Percentiles rank a stretch among this genome's conserved stretches.
phyloP scores from a whole-genome alignment of 495 filamentous ascomycete species.

The Platismatia glauca region DNA sequence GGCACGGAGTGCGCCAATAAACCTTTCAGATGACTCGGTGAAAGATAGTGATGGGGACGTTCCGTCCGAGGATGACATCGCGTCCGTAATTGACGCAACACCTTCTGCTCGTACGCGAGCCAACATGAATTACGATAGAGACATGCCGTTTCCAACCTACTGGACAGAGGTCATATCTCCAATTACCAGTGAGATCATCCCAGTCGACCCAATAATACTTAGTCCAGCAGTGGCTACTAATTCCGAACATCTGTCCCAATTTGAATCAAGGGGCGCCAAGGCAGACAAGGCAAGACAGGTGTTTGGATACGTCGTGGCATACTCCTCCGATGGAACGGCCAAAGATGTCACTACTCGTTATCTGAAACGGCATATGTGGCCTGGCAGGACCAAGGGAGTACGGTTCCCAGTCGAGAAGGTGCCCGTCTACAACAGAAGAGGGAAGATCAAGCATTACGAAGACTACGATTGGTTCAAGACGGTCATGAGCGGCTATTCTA shows the following conservation, averaged over 20 bases:
- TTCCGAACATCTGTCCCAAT: slow-evolving; percentile 59
- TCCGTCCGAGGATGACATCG: slow-evolving; percentile 19
- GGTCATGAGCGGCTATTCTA: slow-evolving; percentile 63
- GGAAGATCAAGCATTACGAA: slow-evolving; percentile 61
- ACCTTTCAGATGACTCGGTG: slow-evolving; percentile 29
- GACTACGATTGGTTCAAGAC: slow-evolving; percentile 81
- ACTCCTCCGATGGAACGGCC: slow-evolving; percentile 75
- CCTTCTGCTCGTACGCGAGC: slow-evolving; percentile 28
- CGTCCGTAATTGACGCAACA: slow-evolving; percentile 38
- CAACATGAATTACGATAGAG: slow-evolving; percentile 48
- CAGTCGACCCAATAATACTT: slow-evolving; percentile 67
- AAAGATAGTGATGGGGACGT: slow-evolving; percentile 5
- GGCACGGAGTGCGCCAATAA: slow-evolving; percentile 27
- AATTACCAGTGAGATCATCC: slow-evolving; percentile 62
- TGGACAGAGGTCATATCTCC: slow-evolving; percentile 88
- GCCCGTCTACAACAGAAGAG: slow-evolving; percentile 61
- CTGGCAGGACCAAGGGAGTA: slow-evolving; percentile 83
- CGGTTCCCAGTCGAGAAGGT: slow-evolving; percentile 69
- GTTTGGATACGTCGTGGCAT: slow-evolving; percentile 83
- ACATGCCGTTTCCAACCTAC: slow-evolving; percentile 77
- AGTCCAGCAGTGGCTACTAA: slow-evolving; percentile 57
- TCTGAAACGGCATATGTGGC: slow-evolving; percentile 71
- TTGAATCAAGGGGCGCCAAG: slow-evolving; percentile 74
- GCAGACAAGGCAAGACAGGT: slow-evolving; percentile 82
- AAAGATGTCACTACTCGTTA: slow-evolving; percentile 95